Conservation (phyloP, 208 protist species). For the Trypanosomatidae sp. region DNA sequence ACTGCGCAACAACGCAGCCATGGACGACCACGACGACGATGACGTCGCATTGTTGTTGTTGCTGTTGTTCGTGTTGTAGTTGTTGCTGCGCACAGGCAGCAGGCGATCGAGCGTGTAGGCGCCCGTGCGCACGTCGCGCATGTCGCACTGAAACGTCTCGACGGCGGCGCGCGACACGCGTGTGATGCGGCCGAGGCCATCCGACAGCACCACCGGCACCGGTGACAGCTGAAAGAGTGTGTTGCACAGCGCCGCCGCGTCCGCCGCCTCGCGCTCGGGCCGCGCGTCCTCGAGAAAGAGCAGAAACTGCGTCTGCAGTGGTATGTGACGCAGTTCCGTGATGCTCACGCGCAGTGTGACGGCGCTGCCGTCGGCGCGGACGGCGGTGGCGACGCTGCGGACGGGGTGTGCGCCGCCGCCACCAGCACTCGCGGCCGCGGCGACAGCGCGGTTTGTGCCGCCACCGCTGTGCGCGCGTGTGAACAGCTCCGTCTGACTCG, state of each 20-base stretch:
- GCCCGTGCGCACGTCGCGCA: too few relatives aligned
- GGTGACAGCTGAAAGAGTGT: not conserved
- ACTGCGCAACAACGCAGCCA: too few relatives aligned
- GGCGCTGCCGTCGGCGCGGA: not conserved
- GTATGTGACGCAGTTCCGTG: not conserved
- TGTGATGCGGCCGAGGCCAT: not conserved
- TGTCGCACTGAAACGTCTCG: not conserved
- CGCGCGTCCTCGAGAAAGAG: not conserved
- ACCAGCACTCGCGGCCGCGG: too few relatives aligned
- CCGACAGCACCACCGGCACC: not conserved
- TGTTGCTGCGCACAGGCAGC: too few relatives aligned
- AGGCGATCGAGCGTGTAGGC: too few relatives aligned
- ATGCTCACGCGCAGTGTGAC: not conserved
- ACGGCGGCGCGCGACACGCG: not conserved
- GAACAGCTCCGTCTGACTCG: too few relatives aligned
- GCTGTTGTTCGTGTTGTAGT: too few relatives aligned
- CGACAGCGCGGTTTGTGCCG: too few relatives aligned
- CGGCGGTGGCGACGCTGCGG: not conserved
- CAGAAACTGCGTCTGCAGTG: not conserved
- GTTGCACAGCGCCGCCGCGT: not conserved
- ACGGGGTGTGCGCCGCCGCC: too few relatives aligned
- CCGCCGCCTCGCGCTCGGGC: not conserved
- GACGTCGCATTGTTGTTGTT: too few relatives aligned
- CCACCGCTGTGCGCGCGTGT: too few relatives aligned
- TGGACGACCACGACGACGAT: too few relatives aligned